These are phyloP conservation scores for Boletus tylopilopsis DNA, from an alignment of 768 basidiomycete species.

Conservation along the genomic window DNA sequence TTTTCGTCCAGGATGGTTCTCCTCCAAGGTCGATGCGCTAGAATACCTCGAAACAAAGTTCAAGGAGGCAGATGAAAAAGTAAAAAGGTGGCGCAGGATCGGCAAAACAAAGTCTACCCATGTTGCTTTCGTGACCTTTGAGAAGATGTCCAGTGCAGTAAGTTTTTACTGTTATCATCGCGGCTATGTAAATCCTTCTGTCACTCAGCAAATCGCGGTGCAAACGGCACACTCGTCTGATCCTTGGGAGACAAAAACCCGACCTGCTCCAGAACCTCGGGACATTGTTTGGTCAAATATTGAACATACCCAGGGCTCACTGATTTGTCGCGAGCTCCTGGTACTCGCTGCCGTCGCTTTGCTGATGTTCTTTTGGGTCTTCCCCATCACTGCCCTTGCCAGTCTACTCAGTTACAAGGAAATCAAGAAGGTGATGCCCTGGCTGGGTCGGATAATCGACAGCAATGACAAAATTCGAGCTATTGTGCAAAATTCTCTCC, in stretches of 20 bases:
- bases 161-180: conserved; percentile 20
- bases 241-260: conserved; percentile 63
- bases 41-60: conserved; percentile 84
- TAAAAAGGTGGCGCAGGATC: conserved; percentile 64
- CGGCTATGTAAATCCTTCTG: not conserved
- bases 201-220: conserved; percentile 73
- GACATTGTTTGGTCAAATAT: conserved; percentile 96
- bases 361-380: conserved; percentile 86
- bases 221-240: conserved; percentile 77
- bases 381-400: conserved; percentile 86
- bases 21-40: conserved; percentile 78
- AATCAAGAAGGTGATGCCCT: conserved; percentile 86
- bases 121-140: conserved; percentile 93
- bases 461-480: conserved; percentile 75
- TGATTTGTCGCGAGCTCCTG: conserved; percentile 65
- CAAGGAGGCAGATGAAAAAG: conserved; percentile 76
- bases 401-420: conserved; percentile 88
- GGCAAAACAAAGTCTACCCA: conserved; percentile 81
- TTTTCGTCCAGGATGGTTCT: conserved; percentile 70
- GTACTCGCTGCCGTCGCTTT: conserved; percentile 67
- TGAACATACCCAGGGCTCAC: conserved; percentile 53
- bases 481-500: conserved; percentile 92
- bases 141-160: conserved; percentile 91
- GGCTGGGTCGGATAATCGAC: conserved; percentile 84
- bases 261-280: conserved; percentile 86